Conservation (phyloP, 2,329 filamentous ascomycete species). For the Penicillium sp. region DNA sequence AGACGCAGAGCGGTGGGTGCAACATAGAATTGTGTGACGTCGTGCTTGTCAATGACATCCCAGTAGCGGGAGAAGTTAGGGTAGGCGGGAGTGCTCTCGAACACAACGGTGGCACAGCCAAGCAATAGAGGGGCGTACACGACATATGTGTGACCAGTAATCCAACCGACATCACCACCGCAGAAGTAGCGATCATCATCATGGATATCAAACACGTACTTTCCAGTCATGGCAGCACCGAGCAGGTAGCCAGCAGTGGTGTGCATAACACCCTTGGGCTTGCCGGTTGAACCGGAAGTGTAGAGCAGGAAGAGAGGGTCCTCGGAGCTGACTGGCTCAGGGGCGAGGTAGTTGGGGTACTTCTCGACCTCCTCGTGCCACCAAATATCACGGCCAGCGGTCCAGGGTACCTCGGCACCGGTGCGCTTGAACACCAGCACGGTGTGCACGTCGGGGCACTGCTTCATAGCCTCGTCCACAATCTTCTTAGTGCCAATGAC, state of each 20-base stretch:
- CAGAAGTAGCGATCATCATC: constrained; percentile 94
- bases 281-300: constrained; percentile 95
- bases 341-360: constrained; percentile 88
- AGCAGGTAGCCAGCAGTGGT: constrained; percentile 94
- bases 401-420: constrained; percentile 88
- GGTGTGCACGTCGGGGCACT: constrained; percentile 83
- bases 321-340: constrained; percentile 86
- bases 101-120: constrained; percentile 91
- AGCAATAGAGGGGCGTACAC: constrained; percentile 93
- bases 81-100: constrained; percentile 96
- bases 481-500: constrained; percentile 98
- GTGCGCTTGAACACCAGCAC: constrained; percentile 95
- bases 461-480: constrained; percentile 93
- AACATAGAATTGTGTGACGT: constrained; percentile 97
- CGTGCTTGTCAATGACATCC: constrained; percentile 95
- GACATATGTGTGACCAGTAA: constrained; percentile 97
- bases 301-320: constrained; percentile 97
- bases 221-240: constrained; percentile 88
- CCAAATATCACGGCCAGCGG: constrained; percentile 84
- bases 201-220: constrained; percentile 99
- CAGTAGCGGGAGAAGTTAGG: constrained; percentile 98
- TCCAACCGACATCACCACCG: constrained; percentile 97
- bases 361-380: constrained; percentile 99
- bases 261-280: constrained; percentile 99
- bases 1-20: constrained; percentile 90